These are phyloP conservation scores for Tilletia indica DNA, from an alignment of 1,284 basidiomycete genomes.

Conservation along the genomic window DNA sequence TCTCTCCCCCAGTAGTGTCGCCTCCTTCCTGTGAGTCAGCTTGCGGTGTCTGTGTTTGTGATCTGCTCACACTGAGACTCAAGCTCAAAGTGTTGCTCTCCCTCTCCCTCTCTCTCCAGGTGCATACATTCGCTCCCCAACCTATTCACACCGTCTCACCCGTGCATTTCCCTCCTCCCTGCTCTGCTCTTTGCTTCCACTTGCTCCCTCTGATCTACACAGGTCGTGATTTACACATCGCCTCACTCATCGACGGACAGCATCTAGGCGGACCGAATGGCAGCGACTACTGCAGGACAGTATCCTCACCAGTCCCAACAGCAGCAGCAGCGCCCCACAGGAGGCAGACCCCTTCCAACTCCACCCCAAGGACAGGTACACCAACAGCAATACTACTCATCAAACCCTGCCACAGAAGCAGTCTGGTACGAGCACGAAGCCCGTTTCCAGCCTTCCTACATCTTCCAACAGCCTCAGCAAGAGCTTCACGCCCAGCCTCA, in stretches of 20 bases:
- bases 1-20: too few relatives aligned
- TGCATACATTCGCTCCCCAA: too few relatives aligned
- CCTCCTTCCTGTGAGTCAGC: too few relatives aligned
- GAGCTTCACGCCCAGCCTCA: slow-evolving; percentile 27
- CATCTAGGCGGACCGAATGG: neutral
- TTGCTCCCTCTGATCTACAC: too few relatives aligned
- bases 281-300: neutral
- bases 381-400: slow-evolving; percentile 16
- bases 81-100: too few relatives aligned
- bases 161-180: too few relatives aligned
- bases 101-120: too few relatives aligned
- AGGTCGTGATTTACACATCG: too few relatives aligned
- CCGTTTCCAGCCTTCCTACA: slow-evolving; percentile 25
- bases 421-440: slow-evolving; percentile 51
- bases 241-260: neutral
- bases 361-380: neutral
- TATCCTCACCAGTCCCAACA: neutral
- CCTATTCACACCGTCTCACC: too few relatives aligned
- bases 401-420: slow-evolving; percentile 28
- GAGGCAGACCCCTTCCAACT: neutral
- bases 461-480: slow-evolving; percentile 22
- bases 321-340: neutral
- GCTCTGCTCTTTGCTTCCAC: too few relatives aligned
- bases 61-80: too few relatives aligned
- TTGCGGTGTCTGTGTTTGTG: too few relatives aligned